Conservation (phyloP, 345 rosid genomes). For the Gossypium longicalyx region DNA sequence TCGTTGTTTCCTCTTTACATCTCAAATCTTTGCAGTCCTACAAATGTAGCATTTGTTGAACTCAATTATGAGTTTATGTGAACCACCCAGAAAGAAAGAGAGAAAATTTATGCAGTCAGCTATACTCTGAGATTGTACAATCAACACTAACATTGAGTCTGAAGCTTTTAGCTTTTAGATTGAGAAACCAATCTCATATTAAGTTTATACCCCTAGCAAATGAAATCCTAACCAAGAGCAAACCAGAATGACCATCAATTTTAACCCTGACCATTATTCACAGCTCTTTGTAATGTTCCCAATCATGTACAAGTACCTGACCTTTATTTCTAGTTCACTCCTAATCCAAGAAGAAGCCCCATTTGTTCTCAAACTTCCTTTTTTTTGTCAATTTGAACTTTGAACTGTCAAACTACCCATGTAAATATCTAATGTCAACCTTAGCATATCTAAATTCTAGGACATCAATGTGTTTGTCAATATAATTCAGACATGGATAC, state of each 20-base stretch:
- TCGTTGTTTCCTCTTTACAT: not conserved
- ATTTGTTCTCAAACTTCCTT: not conserved
- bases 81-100: not conserved
- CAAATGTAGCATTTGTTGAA: not conserved
- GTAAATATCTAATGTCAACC: not conserved
- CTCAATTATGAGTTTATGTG: not conserved
- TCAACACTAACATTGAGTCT: not conserved
- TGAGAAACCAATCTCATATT: not conserved
- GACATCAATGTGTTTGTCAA: not conserved
- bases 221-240: not conserved
- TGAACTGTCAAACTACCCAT: not conserved
- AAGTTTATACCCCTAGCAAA: not conserved
- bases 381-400: not conserved
- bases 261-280: not conserved
- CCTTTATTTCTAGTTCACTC: not conserved
- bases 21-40: not conserved
- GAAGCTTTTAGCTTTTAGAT: not conserved
- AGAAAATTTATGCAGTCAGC: not conserved
- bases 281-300: not conserved
- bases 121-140: not conserved
- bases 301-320: not conserved
- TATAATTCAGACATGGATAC: not conserved
- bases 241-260: not conserved
- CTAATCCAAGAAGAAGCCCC: not conserved
- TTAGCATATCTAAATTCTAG: not conserved